Base-by-base conservation (phyloP, 2,329 filamentous ascomycete genomes). In the Colletotrichum sp. region DNA sequence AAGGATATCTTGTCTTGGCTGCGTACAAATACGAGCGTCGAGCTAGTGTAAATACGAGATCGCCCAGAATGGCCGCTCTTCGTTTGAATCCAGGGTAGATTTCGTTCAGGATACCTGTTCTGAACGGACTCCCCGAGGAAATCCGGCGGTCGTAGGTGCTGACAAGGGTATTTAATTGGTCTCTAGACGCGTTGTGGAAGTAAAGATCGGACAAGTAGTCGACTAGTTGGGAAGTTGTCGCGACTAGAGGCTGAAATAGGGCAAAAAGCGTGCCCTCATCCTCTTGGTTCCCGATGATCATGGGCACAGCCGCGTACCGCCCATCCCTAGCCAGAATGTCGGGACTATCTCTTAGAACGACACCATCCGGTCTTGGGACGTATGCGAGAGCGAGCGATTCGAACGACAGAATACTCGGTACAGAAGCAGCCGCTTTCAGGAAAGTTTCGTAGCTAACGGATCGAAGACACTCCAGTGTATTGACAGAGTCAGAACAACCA, bases 231-330 rank as follows among this genome's bases (percentile, higher is more conserved):
- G 85, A 84, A 0, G 88, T 91, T 2, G 89, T 93, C 12, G 91
- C 94, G 67, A 96, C 85, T 81, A 96, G 95, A 36, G 84, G 81
- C 78, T 95, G 93, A 82, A 93, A 93, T 39, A 96, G 87, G 7
- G 92, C 88, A 81, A 96, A 95, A 3, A 96, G 83, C 0, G 94
- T 95, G 21, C 94, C 94, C 83, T 96, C 94, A 81, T 96, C 95
- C 86, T 96, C 94, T 83, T 95, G 93, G 81, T 95, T 90, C 57
- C 95, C 94, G 52, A 94, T 89, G 78, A 90, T 89, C 85, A 88
- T 86, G 44, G 88, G 88, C 3, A 90, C 88, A 2, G 86, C 84
- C 24, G 88, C 82, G 75, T 88, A 89, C 7, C 88, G 88, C 16
- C 92, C 91, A 0, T 82, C 80, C 4, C 79, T 71, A 3, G 89